phyloP scores from a whole-genome alignment of 306 rosid species.

The Dalbergia cultrata region DNA sequence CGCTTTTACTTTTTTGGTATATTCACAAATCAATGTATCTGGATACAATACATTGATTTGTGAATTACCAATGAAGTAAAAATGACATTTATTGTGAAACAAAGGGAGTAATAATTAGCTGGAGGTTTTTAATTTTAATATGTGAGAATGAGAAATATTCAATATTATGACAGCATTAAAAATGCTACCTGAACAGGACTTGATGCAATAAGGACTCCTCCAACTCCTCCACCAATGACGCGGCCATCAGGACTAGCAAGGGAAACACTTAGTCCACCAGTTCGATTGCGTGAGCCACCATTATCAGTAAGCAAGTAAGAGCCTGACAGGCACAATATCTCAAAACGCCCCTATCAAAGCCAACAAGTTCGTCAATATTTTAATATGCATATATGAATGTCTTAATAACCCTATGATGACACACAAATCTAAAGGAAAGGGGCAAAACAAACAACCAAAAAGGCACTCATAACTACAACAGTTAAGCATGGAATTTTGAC shows the following conservation, averaged over 20 bases:
- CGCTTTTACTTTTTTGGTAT: too few relatives aligned
- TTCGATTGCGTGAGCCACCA: conserved; percentile 70
- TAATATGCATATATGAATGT: not conserved
- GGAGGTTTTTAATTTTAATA: not conserved
- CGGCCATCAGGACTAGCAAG: conserved; percentile 94
- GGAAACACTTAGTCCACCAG: conserved; percentile 78
- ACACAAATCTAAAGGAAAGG: not conserved
- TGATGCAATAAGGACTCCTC: conserved; percentile 86
- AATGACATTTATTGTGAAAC: too few relatives aligned
- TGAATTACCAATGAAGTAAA: too few relatives aligned
- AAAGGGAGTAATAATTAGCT: not conserved
- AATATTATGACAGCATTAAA: conserved; percentile 15
- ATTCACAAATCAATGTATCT: too few relatives aligned
- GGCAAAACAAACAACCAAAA: not conserved
- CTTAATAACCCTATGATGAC: not conserved
- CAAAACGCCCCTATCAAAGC: conserved; percentile 78
- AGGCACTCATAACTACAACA: not conserved
- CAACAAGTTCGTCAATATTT: conserved; percentile 22
- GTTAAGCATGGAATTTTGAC: not conserved
- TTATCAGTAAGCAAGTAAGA: conserved; percentile 66
- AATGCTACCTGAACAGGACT: conserved; percentile 83
- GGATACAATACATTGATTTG: too few relatives aligned
- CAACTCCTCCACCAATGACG: conserved; percentile 85
- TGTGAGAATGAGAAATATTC: conserved; percentile 1
- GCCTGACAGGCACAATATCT: conserved; percentile 89